Base-by-base conservation (phyloP, 176 grass and related monocot genomes). In the Aegilops bicornis region DNA sequence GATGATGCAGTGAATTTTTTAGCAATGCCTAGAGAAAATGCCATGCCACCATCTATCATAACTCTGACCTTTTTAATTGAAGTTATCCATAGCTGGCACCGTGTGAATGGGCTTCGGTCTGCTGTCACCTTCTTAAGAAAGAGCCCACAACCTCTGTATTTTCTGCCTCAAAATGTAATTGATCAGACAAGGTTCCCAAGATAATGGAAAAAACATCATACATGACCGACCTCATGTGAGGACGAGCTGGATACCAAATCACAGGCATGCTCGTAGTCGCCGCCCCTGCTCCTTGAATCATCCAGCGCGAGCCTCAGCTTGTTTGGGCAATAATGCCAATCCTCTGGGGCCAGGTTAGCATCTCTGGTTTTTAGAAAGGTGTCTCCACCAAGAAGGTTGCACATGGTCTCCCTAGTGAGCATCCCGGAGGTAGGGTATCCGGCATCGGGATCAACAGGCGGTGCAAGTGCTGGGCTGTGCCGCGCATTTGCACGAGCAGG, bases 11-110 rank as follows among this genome's bases (percentile, higher is more conserved):
- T 87, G 71, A 40, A 12, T 15, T 42, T 58, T 78, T 58, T 9
- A 33, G 63, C 62, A 25, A 54, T 56, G 32, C 60, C 31, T 32
- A 23, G 10, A 62, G 39, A 74, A 40, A 85, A 64, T 6, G 76
- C 1, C 3, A 3, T 50, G 77, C 39, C 79, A 74, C 50, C 85
- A 59, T 17, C 27, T 64, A 59, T 37, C 22, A 25, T 76, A 76
- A 67, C 77, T 86, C 88, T 89, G n/a, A 90, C 70, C 63, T 85
- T 85, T 69, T 68, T 10, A 43, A 20, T 60, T n/a, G 62, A 86
- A 69, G 62, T 75, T 60, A 58, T 17, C 62, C 83, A 10, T 6
- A 37, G 9, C 19, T 39, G 12, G 77, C 73, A 69, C 35, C 64
- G 0, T 58, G 29, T 61, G 66, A 79, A 47, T 79, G 73, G 63